Conservation (phyloP, 352 stramenopile species). For the Pythium scleroteichum region DNA sequence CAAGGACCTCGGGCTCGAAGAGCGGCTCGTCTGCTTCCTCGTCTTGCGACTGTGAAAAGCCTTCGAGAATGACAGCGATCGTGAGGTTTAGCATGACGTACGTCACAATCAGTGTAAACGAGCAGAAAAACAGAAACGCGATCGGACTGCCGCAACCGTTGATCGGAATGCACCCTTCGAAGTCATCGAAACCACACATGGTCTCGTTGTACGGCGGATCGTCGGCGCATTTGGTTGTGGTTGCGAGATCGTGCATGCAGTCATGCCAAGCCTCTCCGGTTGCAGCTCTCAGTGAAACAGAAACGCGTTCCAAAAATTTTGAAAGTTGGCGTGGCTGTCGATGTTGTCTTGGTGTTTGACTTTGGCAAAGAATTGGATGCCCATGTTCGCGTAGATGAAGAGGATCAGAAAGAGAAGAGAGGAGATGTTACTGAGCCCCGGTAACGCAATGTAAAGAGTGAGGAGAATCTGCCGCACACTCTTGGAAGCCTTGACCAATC, state of each 20-base stretch:
- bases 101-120: slow-evolving; percentile 83
- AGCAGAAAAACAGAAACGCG: slow-evolving; percentile 81
- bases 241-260: slow-evolving; percentile 88
- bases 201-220: slow-evolving; percentile 48
- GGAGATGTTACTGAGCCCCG: slow-evolving; percentile 85
- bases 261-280: slow-evolving; percentile 92
- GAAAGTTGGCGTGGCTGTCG: slow-evolving; percentile 86
- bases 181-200: slow-evolving; percentile 60
- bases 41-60: slow-evolving; percentile 60
- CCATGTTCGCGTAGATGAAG: slow-evolving; percentile 91
- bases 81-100: slow-evolving; percentile 93
- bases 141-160: slow-evolving; percentile 69
- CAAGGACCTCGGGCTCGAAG: slow-evolving; percentile 84
- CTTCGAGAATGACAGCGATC: slow-evolving; percentile 90
- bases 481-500: slow-evolving; percentile 72
- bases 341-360: slow-evolving; percentile 64
- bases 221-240: slow-evolving; percentile 38
- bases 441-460: slow-evolving; percentile 83
- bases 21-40: slow-evolving; percentile 84
- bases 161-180: slow-evolving; percentile 41
- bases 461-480: slow-evolving; percentile 85
- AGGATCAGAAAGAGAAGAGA: slow-evolving; percentile 87
- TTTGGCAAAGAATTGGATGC: slow-evolving; percentile 89
- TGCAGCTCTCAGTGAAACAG: slow-evolving; percentile 66
- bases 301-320: slow-evolving; percentile 36